Evolutionary conservation across 495 filamentous ascomycete species (phyloP).

Genomic region (Parathielavia hyrcaniae): DNA sequence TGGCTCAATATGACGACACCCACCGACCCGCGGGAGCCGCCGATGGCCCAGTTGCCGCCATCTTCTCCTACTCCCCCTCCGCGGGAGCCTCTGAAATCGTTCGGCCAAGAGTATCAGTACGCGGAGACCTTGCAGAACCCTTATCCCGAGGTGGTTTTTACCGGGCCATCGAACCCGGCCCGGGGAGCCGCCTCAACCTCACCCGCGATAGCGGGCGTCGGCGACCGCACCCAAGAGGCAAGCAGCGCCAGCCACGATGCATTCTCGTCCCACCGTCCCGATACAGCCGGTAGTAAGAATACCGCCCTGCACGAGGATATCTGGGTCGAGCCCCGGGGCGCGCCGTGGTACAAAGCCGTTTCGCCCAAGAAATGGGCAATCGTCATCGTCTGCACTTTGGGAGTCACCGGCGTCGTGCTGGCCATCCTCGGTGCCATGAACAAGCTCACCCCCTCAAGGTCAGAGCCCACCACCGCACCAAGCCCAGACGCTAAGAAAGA

Average conservation of each 20-base stretch:
- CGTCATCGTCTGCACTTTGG: conserved; percentile 18
- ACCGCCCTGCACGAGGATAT: conserved; percentile 10
- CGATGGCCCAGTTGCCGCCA: conserved; percentile 1
- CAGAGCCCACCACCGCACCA: background rate
- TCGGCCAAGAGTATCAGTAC: conserved; percentile 25
- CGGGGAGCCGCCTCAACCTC: background rate
- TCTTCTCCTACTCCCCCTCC: background rate
- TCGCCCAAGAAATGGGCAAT: conserved; percentile 19
- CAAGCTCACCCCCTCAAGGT: conserved; percentile 15
- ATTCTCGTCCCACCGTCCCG: background rate
- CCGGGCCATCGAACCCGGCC: background rate
- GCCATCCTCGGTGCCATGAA: conserved; percentile 30
- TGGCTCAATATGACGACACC: conserved; percentile 14
- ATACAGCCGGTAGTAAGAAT: conserved; percentile 15
- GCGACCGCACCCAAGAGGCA: conserved; percentile 13
- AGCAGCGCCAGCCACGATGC: background rate
- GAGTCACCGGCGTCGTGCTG: conserved; percentile 23
- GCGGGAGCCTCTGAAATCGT: conserved; percentile 14
- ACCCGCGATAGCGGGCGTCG: background rate
- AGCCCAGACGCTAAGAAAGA: background rate
- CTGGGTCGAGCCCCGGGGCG: conserved; percentile 20
- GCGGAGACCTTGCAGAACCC: conserved; percentile 28
- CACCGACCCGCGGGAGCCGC: conserved; percentile 11
- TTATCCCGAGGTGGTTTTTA: conserved; percentile 23
- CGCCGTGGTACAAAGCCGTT: conserved; percentile 27